These are phyloP conservation scores for Apiosordaria backusii DNA, from an alignment of 495 filamentous ascomycete genomes.

Conservation along the genomic window DNA sequence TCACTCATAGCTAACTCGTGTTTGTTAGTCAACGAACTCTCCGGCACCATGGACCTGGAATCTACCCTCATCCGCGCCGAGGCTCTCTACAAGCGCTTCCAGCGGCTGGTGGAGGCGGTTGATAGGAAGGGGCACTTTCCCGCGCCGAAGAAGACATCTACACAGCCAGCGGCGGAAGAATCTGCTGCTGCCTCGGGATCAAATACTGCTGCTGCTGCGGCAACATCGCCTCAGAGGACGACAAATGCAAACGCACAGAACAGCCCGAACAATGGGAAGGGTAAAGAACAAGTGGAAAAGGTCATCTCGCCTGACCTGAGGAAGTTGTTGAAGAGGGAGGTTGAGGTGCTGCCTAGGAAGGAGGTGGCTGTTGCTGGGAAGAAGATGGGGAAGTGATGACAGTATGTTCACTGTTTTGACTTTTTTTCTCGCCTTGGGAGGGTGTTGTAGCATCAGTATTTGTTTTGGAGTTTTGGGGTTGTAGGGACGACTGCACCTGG, in stretches of 20 bases:
- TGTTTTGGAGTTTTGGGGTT: not conserved
- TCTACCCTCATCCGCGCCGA: constrained; percentile 84
- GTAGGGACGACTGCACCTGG: not conserved
- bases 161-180: not conserved
- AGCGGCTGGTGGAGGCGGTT: constrained; percentile 78
- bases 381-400: constrained; percentile 22
- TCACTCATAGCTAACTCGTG: not conserved
- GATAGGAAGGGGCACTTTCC: constrained; percentile 85
- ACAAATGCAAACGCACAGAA: not conserved
- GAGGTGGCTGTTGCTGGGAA: constrained; percentile 37
- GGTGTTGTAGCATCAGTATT: not conserved
- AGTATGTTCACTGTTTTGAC: not conserved
- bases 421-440: not conserved
- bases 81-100: constrained; percentile 80
- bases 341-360: constrained; percentile 58
- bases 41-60: constrained; percentile 83
- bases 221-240: not conserved
- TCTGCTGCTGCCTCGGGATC: not conserved
- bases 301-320: constrained; percentile 82
- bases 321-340: constrained; percentile 65
- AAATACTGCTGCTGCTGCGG: not conserved
- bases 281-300: constrained; percentile 46
- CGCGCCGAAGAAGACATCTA: constrained; percentile 39
- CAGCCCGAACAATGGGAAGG: constrained; percentile 16
- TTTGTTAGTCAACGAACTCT: constrained; percentile 81